Base-by-base conservation (phyloP, 768 basidiomycete genomes). In the Fistulinella prunicolor region DNA sequence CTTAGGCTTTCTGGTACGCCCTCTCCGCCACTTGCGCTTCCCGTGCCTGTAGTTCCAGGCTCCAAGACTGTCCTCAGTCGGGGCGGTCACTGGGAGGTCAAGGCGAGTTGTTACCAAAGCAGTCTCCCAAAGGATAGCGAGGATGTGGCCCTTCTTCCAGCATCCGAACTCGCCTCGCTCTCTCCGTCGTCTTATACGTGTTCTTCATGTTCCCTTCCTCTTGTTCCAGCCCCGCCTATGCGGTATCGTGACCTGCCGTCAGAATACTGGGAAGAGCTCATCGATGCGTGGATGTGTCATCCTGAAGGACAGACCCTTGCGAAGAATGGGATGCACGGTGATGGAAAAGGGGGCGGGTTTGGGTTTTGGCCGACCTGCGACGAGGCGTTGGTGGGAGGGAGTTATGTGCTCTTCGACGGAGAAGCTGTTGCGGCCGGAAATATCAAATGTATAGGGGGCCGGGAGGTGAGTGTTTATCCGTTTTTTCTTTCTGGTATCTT, bases 211-310 rank as follows among this genome's bases (percentile, higher is more conserved):
- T 85, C 87, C 3, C 71, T 90, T 9, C 84, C 86, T 10, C 69
- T 95, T 28, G 64, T 77, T 12, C 76, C 85, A 30, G 69, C 76
- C 0, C 66, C 79, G 6, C 70, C 67, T 35, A 63, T 81, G 17
- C 71, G 67, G 38, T 98, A 89, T 66, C 80, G 84, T 32, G 94
- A 96, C 62, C 73, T 98, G 12, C 95, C 95, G 3, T 94, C 90
- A 4, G 94, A 97, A 62, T 87, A 98, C 59, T 98, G 95, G 95
- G 86, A 92, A 53, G 95, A 98, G 65, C 82, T 98, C 14, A 82
- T 98, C 17, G 95, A 97, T 53, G 87, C 94, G 7, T 98, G 95
- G 95, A 93, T 98, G 88, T 98, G 95, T 59, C 95, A 97, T 66
- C 67, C 83, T 9, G 93, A 96, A 60, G 63, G 54, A 28, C 93